A percentile compares a stretch with the other conserved stretches of the same genome.
Conservation (phyloP, 768 basidiomycete genomes). For the Pisolithus sp. region DNA sequence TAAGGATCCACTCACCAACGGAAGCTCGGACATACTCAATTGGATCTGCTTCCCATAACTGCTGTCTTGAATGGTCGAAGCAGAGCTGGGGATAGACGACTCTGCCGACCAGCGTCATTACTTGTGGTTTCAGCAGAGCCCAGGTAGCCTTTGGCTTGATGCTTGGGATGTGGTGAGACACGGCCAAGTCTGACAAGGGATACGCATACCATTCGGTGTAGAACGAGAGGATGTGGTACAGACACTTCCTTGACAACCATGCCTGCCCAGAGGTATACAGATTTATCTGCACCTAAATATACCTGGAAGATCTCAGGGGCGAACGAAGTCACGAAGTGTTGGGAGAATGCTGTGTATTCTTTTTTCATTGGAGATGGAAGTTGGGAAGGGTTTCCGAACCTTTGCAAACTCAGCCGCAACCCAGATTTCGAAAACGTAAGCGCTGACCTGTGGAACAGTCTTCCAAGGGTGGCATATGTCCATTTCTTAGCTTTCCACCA, state of each 20-base stretch:
- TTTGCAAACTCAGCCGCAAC: constrained; percentile 19
- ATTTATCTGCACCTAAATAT: constrained; percentile 60
- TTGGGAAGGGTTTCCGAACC: constrained; percentile 85
- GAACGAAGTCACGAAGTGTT: constrained; percentile 70
- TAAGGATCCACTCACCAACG: constrained; percentile 46
- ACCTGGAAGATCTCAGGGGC: constrained; percentile 84
- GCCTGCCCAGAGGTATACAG: constrained; percentile 65
- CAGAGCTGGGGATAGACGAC: constrained; percentile 86
- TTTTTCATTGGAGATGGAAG: constrained; percentile 66
- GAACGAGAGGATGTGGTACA: constrained; percentile 79
- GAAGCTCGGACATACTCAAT: constrained; percentile 74
- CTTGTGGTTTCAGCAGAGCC: constrained; percentile 80
- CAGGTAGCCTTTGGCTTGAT: constrained; percentile 93
- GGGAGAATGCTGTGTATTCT: constrained; percentile 65
- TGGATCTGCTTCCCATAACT: constrained; percentile 76
- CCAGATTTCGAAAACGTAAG: neutral
- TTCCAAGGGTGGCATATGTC: constrained; percentile 77
- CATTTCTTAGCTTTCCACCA: constrained; percentile 96
- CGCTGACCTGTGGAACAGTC: constrained; percentile 65
- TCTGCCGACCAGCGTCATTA: constrained; percentile 65
- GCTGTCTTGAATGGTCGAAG: constrained; percentile 61
- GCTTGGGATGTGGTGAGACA: constrained; percentile 36
- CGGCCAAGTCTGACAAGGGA: neutral
- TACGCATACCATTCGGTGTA: constrained; percentile 75
- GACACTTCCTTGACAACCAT: constrained; percentile 80